Conservation (phyloP, 495 filamentous ascomycete species). For the Aspergillus ellipticus region DNA sequence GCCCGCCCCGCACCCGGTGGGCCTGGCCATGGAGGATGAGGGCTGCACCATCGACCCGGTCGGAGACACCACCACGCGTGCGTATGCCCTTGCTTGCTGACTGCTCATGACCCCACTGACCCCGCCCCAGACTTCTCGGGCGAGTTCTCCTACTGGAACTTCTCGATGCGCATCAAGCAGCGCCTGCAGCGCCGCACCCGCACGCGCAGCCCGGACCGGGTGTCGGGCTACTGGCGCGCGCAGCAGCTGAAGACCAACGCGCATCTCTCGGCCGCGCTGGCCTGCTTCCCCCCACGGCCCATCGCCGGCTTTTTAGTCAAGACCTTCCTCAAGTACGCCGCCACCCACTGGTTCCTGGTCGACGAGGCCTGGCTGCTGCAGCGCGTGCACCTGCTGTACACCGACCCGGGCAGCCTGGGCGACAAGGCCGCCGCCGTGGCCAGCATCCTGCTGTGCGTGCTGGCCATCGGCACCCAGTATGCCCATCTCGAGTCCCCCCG, state of each 20-base stretch:
- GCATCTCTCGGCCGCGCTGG: slow-evolving; percentile 21
- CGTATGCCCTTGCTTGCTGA: not conserved
- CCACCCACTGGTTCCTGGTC: slow-evolving; percentile 36
- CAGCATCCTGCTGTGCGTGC: slow-evolving; percentile 30
- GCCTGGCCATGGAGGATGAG: slow-evolving; percentile 22
- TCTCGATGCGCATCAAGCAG: slow-evolving; percentile 34
- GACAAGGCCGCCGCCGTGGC: slow-evolving; percentile 29
- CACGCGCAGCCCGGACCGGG: slow-evolving; percentile 32
- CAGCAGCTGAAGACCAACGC: slow-evolving; percentile 22
- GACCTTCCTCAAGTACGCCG: slow-evolving; percentile 36
- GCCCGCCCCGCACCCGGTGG: slow-evolving; percentile 8
- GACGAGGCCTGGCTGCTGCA: slow-evolving; percentile 26
- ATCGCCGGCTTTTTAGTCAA: slow-evolving; percentile 35
- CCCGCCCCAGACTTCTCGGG: slow-evolving; percentile 43
- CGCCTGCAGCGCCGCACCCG: slow-evolving; percentile 26
- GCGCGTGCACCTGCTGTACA: slow-evolving; percentile 17
- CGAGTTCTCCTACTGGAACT: slow-evolving; percentile 42
- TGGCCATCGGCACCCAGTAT: slow-evolving; percentile 45
- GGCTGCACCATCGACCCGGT: slow-evolving; percentile 27
- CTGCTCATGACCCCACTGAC: too few relatives aligned
- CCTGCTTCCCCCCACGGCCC: slow-evolving; percentile 33
- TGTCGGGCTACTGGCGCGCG: slow-evolving; percentile 20
- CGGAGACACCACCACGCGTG: slow-evolving; percentile 29
- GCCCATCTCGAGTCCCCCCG: slow-evolving; percentile 25
- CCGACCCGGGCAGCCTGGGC: slow-evolving; percentile 15